Evolutionary conservation across 345 rosid species (phyloP).

Genomic region (Garcia nutans): DNA sequence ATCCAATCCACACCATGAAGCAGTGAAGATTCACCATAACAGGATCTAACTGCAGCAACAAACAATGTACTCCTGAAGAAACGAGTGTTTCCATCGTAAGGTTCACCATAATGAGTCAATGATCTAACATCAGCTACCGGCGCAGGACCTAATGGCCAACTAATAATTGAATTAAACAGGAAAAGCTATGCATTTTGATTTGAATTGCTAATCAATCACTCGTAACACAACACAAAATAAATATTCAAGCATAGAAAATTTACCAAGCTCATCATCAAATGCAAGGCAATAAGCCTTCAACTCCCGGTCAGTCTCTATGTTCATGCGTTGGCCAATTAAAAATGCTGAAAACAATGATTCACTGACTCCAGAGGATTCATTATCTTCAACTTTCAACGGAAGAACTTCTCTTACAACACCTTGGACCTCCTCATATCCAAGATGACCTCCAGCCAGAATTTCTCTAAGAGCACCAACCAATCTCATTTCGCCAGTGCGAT

Average conservation of each 20-base stretch:
- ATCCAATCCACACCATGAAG: constrained; percentile 99
- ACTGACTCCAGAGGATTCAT: constrained; percentile 54
- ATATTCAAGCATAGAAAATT: constrained; percentile 4
- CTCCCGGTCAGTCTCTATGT: constrained; percentile 91
- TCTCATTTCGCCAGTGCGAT: constrained; percentile 72
- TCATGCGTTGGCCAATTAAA: constrained; percentile 97
- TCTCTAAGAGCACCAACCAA: constrained; percentile 94
- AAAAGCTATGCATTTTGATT: constrained; percentile 3
- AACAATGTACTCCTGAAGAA: constrained; percentile 80
- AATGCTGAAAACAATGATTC: constrained; percentile 91
- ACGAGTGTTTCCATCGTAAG: constrained; percentile 97
- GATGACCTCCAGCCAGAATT: constrained; percentile 92
- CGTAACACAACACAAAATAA: constrained; percentile 9
- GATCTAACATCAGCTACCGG: constrained; percentile 91
- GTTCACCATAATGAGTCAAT: constrained; percentile 97
- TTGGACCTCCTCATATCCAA: constrained; percentile 90
- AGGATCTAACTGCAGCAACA: constrained; percentile 94
- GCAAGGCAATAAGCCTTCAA: constrained; percentile 96
- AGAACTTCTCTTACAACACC: constrained; percentile 86
- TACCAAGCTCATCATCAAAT: constrained; percentile 94
- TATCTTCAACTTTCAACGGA: constrained; percentile 56
- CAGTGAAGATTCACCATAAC: constrained; percentile 86
- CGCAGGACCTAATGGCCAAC: constrained; percentile 55
- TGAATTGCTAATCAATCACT: background rate
- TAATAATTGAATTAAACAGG: constrained; percentile 19